These are phyloP conservation scores for Hypoxylon sp. DNA, from an alignment of 2,329 filamentous ascomycete genomes.

Conservation along the genomic window DNA sequence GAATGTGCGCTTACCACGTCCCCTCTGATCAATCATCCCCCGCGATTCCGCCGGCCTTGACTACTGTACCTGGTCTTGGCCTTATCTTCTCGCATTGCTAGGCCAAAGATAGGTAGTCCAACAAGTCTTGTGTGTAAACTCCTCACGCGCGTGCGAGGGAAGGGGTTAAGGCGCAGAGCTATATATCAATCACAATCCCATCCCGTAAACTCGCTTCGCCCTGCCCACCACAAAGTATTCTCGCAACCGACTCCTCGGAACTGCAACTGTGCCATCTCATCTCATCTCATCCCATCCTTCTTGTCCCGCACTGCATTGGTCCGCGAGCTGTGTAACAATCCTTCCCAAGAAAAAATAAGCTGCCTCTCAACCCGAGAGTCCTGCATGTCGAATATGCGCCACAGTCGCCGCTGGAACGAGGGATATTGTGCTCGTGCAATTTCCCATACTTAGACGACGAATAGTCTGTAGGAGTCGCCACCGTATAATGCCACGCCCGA, in stretches of 20 bases:
- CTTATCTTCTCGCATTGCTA: slow-evolving; percentile 40
- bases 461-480: slow-evolving; percentile 35
- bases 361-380: slow-evolving; percentile 45
- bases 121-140: slow-evolving; percentile 28
- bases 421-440: slow-evolving; percentile 53
- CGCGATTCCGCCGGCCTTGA: slow-evolving; percentile 31
- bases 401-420: slow-evolving; percentile 49
- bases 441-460: slow-evolving; percentile 50
- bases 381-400: slow-evolving; percentile 52
- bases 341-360: slow-evolving; percentile 36
- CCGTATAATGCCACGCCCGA: slow-evolving; percentile 61
- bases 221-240: slow-evolving; percentile 32
- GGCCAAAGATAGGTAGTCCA: slow-evolving; percentile 35
- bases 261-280: slow-evolving; percentile 42
- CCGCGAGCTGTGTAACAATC: slow-evolving; percentile 43
- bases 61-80: slow-evolving; percentile 40
- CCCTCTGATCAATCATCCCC: slow-evolving; percentile 35
- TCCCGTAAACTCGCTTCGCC: slow-evolving; percentile 35
- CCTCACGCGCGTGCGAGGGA: slow-evolving; percentile 31
- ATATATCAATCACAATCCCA: slow-evolving; percentile 44
- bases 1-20: slow-evolving; percentile 22
- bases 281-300: slow-evolving; percentile 16
- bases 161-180: slow-evolving; percentile 36
- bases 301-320: slow-evolving; percentile 36
- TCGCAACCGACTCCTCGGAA: slow-evolving; percentile 40